Evolutionary conservation across 495 filamentous ascomycete species (phyloP).

Genomic region (Trypethelium eluteriae): DNA sequence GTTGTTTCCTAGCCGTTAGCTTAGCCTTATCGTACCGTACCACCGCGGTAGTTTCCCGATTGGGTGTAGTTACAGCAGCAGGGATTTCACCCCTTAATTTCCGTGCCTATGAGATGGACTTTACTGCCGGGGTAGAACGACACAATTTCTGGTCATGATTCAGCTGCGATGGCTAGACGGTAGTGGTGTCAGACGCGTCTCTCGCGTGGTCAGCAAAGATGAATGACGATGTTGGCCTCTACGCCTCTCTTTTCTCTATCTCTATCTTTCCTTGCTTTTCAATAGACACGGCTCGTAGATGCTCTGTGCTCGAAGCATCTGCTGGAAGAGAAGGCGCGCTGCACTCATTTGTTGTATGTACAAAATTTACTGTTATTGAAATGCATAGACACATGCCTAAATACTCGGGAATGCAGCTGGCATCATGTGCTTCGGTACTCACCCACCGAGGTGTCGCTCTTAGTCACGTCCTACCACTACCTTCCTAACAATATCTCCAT

Average conservation of each 20-base stretch:
- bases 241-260: background rate
- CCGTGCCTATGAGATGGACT: too few relatives aligned
- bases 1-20: too few relatives aligned
- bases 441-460: background rate
- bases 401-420: background rate
- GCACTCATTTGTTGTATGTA: slow-evolving; percentile 8
- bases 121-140: too few relatives aligned
- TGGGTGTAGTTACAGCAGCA: too few relatives aligned
- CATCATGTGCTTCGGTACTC: slow-evolving; percentile 6
- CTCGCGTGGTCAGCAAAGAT: slow-evolving; percentile 3
- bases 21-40: too few relatives aligned
- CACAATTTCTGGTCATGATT: too few relatives aligned
- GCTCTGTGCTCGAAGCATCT: slow-evolving; percentile 10
- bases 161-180: background rate
- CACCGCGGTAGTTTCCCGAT: too few relatives aligned
- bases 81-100: too few relatives aligned
- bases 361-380: slow-evolving; percentile 6
- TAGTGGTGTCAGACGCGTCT: slow-evolving; percentile 6
- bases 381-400: slow-evolving; percentile 1
- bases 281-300: slow-evolving; percentile 5
- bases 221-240: slow-evolving; percentile 7
- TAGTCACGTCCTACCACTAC: slow-evolving; percentile 5
- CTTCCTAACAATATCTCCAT: slow-evolving; percentile 1
- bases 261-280: slow-evolving; percentile 3
- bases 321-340: slow-evolving; percentile 8